Base-by-base conservation (phyloP, 2,329 filamentous ascomycete genomes). In the Atkinsonella hypoxylon region DNA sequence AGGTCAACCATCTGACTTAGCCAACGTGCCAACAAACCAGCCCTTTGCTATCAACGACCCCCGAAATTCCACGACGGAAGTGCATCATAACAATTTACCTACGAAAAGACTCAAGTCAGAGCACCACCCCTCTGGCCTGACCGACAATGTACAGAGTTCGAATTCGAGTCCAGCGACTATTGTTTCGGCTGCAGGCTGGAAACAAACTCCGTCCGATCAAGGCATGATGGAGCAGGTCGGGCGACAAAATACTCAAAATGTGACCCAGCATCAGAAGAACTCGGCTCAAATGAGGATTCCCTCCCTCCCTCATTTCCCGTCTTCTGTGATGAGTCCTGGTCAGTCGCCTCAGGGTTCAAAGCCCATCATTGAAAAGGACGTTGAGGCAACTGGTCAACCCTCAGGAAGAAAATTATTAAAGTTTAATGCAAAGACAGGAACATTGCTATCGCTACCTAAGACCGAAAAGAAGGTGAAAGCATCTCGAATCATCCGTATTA, bases 371-470 rank as follows among this genome's bases (percentile, higher is more conserved):
- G 30, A 43, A 43, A 13, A 26, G 26, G 30, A 17, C n/a, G 12
- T 39, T 9, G 38, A 36, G 40, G 45, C 38, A 17, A 30, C 54
- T 9, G 43, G 51, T 20, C 44, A 56, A 32, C 52, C 50, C 30
- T 43, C 56, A 32, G 32, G 52, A 1, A 71, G 68, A 42, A 81
- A 76, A 55, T 56, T 83, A 1, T 62, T 83, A 18, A 74, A 69
- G 53, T 71, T 82, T 57, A 82, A 83, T 54, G 70, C 71, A 1
- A 77, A 73, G 53, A 83, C 79, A 1, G 79, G 80, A 5, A 83
- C 79, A 2, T 74, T 83, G 47, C 78, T 79, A 4, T 79, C 79
- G 4, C 78, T 81, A 0, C 80, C 80, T 0, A 77, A 73, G 45
- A 68, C 71, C 3, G 85, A 81, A 56, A 59, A 61, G 1, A 61